Percentiles rank a stretch among this genome's conserved stretches.
phyloP scores from a whole-genome alignment of 345 rosid species.

The Arabidopsis suecica region DNA sequence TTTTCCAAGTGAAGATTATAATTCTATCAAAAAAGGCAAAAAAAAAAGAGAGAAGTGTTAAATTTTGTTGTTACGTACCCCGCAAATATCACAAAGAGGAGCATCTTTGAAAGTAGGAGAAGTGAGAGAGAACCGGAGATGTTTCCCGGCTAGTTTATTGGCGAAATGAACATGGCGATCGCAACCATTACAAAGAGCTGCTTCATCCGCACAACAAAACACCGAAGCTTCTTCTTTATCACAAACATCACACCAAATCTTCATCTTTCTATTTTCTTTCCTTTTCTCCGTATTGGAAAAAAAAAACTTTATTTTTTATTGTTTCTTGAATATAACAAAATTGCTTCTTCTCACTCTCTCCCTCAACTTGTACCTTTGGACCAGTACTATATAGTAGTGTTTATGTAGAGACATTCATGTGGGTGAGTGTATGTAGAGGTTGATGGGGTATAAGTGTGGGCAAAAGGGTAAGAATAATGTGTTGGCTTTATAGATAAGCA shows the following conservation, averaged over 20 bases:
- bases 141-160: constrained; percentile 71
- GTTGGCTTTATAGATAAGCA: constrained; percentile 48
- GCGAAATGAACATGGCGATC: constrained; percentile 75
- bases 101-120: constrained; percentile 58
- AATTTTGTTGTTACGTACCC: constrained; percentile 45
- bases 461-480: constrained; percentile 45
- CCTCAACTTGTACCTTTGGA: constrained; percentile 38
- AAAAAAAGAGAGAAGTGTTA: not conserved
- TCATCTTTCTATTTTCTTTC: constrained; percentile 47
- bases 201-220: constrained; percentile 82
- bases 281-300: not conserved
- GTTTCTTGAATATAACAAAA: constrained; percentile 5
- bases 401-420: constrained; percentile 26
- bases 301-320: not conserved
- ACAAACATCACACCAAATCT: constrained; percentile 80
- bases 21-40: not conserved
- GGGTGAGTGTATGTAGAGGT: constrained; percentile 31
- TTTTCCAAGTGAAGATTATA: not conserved
- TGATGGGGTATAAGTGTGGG: constrained; percentile 43
- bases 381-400: constrained; percentile 37
- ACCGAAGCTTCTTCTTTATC: constrained; percentile 61
- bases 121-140: constrained; percentile 63
- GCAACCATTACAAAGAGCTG: constrained; percentile 72
- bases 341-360: not conserved
- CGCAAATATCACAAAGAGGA: constrained; percentile 79